phyloP scores from a whole-genome alignment of 352 stramenopile genomes.

The Aphanomyces invadans region DNA sequence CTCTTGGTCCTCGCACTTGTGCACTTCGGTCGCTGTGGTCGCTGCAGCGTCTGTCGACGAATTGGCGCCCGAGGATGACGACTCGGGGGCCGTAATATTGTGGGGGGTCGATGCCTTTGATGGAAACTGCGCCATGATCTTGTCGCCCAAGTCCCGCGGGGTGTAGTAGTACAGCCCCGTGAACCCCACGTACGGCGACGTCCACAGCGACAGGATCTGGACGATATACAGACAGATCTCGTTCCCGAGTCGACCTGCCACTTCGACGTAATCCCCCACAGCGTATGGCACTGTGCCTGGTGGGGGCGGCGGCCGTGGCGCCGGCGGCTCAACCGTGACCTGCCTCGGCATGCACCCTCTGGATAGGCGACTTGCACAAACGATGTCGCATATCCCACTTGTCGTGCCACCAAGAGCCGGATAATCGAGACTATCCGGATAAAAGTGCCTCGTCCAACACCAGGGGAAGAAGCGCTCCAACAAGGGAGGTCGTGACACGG shows the following conservation, averaged over 20 bases:
- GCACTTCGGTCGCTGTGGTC: not conserved
- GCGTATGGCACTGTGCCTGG: not conserved
- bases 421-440: not conserved
- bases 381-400: not conserved
- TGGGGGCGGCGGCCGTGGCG: not conserved
- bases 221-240: conserved; percentile 6
- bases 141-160: conserved; percentile 18
- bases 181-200: conserved; percentile 12
- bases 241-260: conserved; percentile 5
- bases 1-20: conserved; percentile 21
- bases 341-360: conserved; percentile 9
- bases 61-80: not conserved
- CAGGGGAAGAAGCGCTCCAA: too few species aligned
- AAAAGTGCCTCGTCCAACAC: too few species aligned
- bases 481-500: too few species aligned
- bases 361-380: not conserved
- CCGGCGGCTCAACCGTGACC: not conserved
- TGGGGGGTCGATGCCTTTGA: not conserved
- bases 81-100: not conserved
- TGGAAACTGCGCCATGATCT: conserved; percentile 25
- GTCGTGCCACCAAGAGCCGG: not conserved
- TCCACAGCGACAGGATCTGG: conserved; percentile 13
- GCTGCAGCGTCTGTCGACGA: not conserved
- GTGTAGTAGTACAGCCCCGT: conserved; percentile 22
- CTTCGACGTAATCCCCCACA: conserved; percentile 19